Percentiles rank a stretch among this genome's conserved stretches.
Conservation (phyloP, 2,329 filamentous ascomycete genomes). For the Chaetomium globosum region DNA sequence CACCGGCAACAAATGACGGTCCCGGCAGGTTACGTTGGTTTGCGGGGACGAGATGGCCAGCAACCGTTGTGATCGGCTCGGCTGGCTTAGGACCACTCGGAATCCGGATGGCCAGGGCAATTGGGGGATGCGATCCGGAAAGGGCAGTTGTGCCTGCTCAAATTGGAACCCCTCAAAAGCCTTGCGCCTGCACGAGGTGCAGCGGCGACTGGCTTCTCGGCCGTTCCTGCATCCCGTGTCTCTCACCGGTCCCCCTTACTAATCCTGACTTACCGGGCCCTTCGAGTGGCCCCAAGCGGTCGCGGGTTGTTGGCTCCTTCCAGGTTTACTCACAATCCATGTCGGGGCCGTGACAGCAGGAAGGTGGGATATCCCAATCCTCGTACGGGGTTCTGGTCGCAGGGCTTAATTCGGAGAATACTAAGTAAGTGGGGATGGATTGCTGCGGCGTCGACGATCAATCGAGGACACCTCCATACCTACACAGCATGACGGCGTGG, state of each 20-base stretch:
- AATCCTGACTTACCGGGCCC: constrained; percentile 11
- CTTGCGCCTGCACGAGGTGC: constrained; percentile 9
- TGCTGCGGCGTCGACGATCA: too few species aligned
- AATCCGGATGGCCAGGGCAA: background rate
- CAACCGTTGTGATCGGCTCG: constrained; percentile 6
- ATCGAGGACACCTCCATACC: too few species aligned
- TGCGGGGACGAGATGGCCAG: constrained; percentile 1
- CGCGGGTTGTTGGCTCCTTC: background rate
- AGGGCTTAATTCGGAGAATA: too few species aligned
- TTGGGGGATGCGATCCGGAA: constrained; percentile 1
- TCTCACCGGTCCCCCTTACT: constrained; percentile 15
- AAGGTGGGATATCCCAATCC: background rate
- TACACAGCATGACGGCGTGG: too few species aligned
- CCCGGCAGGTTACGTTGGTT: constrained; percentile 4
- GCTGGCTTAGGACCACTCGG: background rate
- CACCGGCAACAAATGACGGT: background rate
- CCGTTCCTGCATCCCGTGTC: constrained; percentile 23
- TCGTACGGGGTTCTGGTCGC: too few species aligned
- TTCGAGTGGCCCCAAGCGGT: background rate
- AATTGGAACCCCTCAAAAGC: background rate
- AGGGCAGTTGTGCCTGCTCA: constrained; percentile 15
- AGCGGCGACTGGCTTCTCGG: background rate
- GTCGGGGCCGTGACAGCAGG: background rate
- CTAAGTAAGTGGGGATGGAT: background rate
- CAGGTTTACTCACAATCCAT: constrained; percentile 1